Percentiles rank a stretch among this genome's conserved stretches.
Conservation (phyloP, 352 stramenopile species). For the Phytophthora pinifolia region DNA sequence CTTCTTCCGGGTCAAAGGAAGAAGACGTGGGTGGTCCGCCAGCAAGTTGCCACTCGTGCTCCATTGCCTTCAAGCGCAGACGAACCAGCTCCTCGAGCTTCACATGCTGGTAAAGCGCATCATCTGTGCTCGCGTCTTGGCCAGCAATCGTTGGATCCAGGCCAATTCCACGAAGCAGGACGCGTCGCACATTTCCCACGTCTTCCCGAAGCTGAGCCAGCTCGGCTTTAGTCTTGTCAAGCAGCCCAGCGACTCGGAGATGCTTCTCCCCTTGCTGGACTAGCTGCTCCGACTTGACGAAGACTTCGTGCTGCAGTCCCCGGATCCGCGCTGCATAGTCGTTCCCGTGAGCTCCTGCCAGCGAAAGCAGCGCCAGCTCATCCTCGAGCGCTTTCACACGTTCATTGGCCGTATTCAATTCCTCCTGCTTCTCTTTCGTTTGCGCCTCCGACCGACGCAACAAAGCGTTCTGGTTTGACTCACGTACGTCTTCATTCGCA, state of each 20-base stretch:
- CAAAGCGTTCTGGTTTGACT: slow-evolving; percentile 40
- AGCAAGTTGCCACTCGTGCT: slow-evolving; percentile 61
- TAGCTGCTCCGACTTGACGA: slow-evolving; percentile 71
- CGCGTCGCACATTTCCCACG: slow-evolving; percentile 45
- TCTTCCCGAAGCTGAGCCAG: slow-evolving; percentile 53
- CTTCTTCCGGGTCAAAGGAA: slow-evolving; percentile 14
- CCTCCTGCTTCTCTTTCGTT: slow-evolving; percentile 31
- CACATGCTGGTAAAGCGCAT: slow-evolving; percentile 68
- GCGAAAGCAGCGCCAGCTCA: slow-evolving; percentile 48
- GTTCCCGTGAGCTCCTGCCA: slow-evolving; percentile 31
- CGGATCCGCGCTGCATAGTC: slow-evolving; percentile 31
- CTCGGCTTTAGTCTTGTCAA: slow-evolving; percentile 47
- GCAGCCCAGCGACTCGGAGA: slow-evolving; percentile 40
- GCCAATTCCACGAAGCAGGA: slow-evolving; percentile 57
- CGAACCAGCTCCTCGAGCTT: slow-evolving; percentile 70
- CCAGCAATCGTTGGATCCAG: slow-evolving; percentile 29
- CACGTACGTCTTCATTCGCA: slow-evolving; percentile 31
- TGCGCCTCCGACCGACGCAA: slow-evolving; percentile 42
- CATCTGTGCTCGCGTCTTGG: slow-evolving; percentile 43
- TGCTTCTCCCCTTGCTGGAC: slow-evolving; percentile 77
- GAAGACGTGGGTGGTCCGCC: slow-evolving; percentile 11
- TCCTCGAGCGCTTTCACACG: slow-evolving; percentile 50
- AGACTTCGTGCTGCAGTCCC: slow-evolving; percentile 71
- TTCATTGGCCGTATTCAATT: slow-evolving; percentile 34
- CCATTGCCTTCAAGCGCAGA: slow-evolving; percentile 59